Evolutionary conservation across 805 yeast genomes (phyloP).

Genomic region (Sugiyamaella americana): DNA sequence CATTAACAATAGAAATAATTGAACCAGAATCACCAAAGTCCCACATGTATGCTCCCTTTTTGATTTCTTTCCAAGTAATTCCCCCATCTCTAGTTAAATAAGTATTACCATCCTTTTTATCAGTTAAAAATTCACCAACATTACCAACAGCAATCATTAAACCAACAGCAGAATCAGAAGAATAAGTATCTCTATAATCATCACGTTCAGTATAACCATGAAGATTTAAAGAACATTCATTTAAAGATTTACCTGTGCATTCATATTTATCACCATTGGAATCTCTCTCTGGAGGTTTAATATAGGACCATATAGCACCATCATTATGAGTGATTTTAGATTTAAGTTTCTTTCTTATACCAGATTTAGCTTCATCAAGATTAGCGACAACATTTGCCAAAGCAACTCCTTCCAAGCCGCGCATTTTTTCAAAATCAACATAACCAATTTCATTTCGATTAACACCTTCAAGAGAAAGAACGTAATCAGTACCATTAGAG

Average conservation of each 20-base stretch:
- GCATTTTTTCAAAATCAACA: slow-evolving; percentile 84
- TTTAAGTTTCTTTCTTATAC: slow-evolving; percentile 52
- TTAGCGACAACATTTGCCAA: slow-evolving; percentile 65
- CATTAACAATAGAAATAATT: slow-evolving; percentile 64
- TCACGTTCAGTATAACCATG: slow-evolving; percentile 87
- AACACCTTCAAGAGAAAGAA: slow-evolving; percentile 58
- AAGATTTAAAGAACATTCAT: slow-evolving; percentile 70
- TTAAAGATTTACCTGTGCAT: slow-evolving; percentile 45
- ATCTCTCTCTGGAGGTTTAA: slow-evolving; percentile 65
- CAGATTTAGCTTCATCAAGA: slow-evolving; percentile 39
- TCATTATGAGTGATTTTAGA: slow-evolving; percentile 81
- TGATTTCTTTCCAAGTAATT: slow-evolving; percentile 73
- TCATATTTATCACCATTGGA: slow-evolving; percentile 49
- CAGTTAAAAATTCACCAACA: slow-evolving; percentile 59
- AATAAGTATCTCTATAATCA: slow-evolving; percentile 77
- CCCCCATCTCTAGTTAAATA: slow-evolving; percentile 90
- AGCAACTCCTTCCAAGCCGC: slow-evolving; percentile 79
- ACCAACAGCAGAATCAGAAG: slow-evolving; percentile 87
- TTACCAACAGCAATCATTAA: slow-evolving; percentile 89
- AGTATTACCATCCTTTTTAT: slow-evolving; percentile 50
- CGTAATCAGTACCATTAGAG: slow-evolving; percentile 85
- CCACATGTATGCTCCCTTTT: slow-evolving; percentile 77
- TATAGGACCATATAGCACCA: slow-evolving; percentile 77
- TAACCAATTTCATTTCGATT: slow-evolving; percentile 68
- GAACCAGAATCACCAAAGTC: slow-evolving; percentile 96